Evolutionary conservation across 2,329 filamentous ascomycete genomes (phyloP).

Genomic region (Akanthomyces lecanii): DNA sequence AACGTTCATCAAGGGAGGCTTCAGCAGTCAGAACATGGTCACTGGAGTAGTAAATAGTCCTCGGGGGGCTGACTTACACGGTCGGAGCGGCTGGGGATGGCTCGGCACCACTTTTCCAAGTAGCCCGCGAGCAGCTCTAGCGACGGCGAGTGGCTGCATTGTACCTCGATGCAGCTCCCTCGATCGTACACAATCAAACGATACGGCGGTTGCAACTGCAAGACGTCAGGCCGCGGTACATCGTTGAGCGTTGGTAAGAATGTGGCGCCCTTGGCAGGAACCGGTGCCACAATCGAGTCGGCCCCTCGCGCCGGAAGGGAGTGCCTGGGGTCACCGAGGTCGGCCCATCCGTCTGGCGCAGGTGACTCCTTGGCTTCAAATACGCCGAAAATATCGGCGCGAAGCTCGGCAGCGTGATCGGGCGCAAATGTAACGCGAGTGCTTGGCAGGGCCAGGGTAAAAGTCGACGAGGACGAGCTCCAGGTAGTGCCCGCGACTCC

Average conservation of each 20-base stretch:
- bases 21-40: neutral
- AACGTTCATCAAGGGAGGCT: constrained; percentile 42
- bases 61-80: constrained; percentile 18
- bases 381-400: constrained; percentile 28
- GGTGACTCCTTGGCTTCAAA: constrained; percentile 27
- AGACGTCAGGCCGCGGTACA: constrained; percentile 44
- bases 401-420: constrained; percentile 1
- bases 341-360: constrained; percentile 41
- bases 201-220: constrained; percentile 45
- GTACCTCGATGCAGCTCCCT: constrained; percentile 35
- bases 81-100: constrained; percentile 16
- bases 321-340: constrained; percentile 32
- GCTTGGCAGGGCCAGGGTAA: constrained; percentile 5
- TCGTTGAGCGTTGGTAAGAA: constrained; percentile 38
- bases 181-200: constrained; percentile 37
- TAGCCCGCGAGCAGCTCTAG: constrained; percentile 43
- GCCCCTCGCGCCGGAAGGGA: neutral
- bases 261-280: constrained; percentile 20
- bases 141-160: constrained; percentile 45
- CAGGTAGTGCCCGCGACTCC: neutral
- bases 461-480: neutral
- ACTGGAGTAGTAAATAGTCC: neutral
- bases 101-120: constrained; percentile 43
- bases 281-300: constrained; percentile 4
- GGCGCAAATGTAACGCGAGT: constrained; percentile 8